These are phyloP conservation scores for Bodo saltans DNA, from an alignment of 78 protist species.

Conservation along the genomic window DNA sequence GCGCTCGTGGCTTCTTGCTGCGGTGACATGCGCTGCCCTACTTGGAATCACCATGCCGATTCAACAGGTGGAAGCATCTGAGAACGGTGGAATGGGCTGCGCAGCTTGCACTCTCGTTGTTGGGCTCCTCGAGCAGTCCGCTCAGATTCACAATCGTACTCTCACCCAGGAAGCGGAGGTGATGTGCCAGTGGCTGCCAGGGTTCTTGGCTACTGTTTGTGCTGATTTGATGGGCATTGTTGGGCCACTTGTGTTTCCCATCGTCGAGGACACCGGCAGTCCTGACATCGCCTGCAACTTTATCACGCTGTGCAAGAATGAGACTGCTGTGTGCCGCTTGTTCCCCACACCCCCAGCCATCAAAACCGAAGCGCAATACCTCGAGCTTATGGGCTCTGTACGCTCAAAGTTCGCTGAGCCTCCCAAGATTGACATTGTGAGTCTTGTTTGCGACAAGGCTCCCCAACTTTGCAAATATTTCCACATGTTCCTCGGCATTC, in stretches of 20 bases:
- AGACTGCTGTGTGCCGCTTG: conserved; percentile 13
- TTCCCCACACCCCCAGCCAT: conserved; percentile 5
- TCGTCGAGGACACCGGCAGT: neutral
- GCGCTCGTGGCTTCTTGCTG: too few relatives aligned
- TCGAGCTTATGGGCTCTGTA: neutral
- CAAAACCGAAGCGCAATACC: neutral
- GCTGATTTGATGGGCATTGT: neutral
- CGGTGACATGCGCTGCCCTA: too few relatives aligned
- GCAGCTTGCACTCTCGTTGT: conserved; percentile 9
- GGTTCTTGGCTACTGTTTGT: neutral
- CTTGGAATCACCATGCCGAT: too few relatives aligned
- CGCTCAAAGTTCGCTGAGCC: neutral
- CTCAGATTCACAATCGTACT: neutral
- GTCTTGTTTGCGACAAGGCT: neutral
- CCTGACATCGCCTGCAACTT: conserved; percentile 25
- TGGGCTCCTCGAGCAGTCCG: neutral
- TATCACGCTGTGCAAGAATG: conserved; percentile 13
- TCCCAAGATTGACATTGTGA: neutral
- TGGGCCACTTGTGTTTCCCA: neutral
- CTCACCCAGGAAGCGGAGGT: neutral
- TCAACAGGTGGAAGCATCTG: too few relatives aligned
- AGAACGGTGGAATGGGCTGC: conserved; percentile 14
- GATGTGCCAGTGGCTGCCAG: neutral
- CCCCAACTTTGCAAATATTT: neutral
- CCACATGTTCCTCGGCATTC: neutral